A percentile compares a stretch with the other conserved stretches of the same genome.
phyloP scores from a whole-genome alignment of 2,329 filamentous ascomycete genomes.

The Hypocreales sp. region DNA sequence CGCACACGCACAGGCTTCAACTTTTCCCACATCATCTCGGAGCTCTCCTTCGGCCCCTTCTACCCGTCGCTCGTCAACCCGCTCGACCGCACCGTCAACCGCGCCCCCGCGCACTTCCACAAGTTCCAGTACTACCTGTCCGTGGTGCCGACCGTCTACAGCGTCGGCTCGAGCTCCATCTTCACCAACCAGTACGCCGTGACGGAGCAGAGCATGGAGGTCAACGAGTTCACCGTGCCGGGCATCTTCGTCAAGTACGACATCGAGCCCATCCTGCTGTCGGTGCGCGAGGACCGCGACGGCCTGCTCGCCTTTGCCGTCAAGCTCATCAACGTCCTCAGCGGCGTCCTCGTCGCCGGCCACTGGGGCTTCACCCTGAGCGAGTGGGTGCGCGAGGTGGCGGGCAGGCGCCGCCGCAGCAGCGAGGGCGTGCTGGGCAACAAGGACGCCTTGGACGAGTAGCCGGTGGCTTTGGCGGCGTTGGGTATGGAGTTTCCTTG shows the following conservation, averaged over 20 bases:
- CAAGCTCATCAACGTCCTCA: constrained; percentile 78
- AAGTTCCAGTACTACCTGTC: constrained; percentile 98
- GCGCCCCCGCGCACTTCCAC: constrained; percentile 66
- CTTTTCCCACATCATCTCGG: constrained; percentile 92
- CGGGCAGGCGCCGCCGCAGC: constrained; percentile 31
- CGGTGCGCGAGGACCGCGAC: constrained; percentile 68
- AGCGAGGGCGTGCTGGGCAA: constrained; percentile 33
- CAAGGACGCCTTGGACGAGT: constrained; percentile 21
- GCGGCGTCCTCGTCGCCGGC: constrained; percentile 80
- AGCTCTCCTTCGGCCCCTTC: constrained; percentile 93
- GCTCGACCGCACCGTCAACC: constrained; percentile 76
- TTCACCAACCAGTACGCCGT: constrained; percentile 97
- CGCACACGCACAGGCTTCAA: constrained; percentile 72
- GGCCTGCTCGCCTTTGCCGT: constrained; percentile 61
- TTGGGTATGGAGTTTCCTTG: background rate
- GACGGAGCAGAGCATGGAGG: constrained; percentile 64
- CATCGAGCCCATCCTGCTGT: constrained; percentile 85
- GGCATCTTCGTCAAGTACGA: constrained; percentile 98
- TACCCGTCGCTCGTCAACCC: constrained; percentile 90
- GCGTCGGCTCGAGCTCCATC: constrained; percentile 49
- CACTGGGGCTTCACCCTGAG: constrained; percentile 83
- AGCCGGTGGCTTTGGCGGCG: background rate
- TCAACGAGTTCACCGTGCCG: constrained; percentile 57
- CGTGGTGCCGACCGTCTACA: constrained; percentile 88
- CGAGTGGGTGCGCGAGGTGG: constrained; percentile 52